phyloP scores from a whole-genome alignment of 225 moss, liverwort and hornwort genomes.

The Marchantia polymorpha region DNA sequence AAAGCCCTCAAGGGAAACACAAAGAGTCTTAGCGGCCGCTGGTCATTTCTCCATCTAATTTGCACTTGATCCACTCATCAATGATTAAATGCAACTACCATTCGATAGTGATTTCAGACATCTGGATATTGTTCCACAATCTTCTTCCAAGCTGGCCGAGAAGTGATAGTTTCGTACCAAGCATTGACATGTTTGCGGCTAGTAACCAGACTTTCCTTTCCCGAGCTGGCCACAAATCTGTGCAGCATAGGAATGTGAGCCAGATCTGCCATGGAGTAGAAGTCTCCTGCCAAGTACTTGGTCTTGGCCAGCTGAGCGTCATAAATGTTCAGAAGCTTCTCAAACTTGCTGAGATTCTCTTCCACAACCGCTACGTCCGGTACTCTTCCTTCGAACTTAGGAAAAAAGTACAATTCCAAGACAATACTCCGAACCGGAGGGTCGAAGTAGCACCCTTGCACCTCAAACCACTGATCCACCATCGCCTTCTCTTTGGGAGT shows the following conservation, averaged over 20 bases:
- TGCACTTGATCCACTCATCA: too few species aligned
- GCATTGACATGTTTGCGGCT: constrained; percentile 15
- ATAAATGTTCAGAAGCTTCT: constrained; percentile 17
- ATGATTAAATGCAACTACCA: too few species aligned
- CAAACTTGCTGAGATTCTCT: constrained; percentile 4
- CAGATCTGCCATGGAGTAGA: constrained; percentile 25
- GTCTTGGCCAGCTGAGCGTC: constrained; percentile 25
- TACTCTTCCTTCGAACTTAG: not conserved
- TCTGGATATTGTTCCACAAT: not conserved
- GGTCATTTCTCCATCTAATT: too few species aligned
- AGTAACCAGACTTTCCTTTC: not conserved
- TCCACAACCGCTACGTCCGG: constrained; percentile 4
- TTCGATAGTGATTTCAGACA: too few species aligned
- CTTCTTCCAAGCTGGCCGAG: constrained; percentile 22
- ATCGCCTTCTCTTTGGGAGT: constrained; percentile 9
- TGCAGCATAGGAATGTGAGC: constrained; percentile 9
- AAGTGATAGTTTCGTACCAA: constrained; percentile 23
- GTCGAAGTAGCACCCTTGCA: constrained; percentile 23
- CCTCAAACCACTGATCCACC: constrained; percentile 34
- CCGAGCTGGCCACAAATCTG: not conserved
- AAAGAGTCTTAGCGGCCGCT: too few species aligned
- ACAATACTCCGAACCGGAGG: not conserved
- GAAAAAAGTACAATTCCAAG: not conserved
- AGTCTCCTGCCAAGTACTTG: constrained; percentile 32
- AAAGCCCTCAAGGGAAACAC: too few species aligned